Evolutionary conservation across 495 filamentous ascomycete genomes (phyloP).

Genomic region (Trichoderma asperelloides): DNA sequence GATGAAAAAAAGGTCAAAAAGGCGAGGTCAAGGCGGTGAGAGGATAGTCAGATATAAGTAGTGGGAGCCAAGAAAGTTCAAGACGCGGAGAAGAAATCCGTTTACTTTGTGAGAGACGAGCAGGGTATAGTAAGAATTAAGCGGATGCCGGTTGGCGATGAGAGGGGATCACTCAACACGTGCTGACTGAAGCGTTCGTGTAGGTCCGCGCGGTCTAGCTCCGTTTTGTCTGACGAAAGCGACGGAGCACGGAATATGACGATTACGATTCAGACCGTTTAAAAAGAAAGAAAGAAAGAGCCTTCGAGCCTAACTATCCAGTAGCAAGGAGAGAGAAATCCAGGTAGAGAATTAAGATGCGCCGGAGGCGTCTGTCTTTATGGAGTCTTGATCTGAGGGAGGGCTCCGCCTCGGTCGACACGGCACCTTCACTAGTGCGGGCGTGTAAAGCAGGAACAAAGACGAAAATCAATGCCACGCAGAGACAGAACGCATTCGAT

Average conservation of each 20-base stretch:
- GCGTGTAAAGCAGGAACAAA: slow-evolving; percentile 5
- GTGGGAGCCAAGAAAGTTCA: neutral
- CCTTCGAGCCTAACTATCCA: neutral
- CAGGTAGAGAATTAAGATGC: slow-evolving; percentile 3
- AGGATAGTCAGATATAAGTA: neutral
- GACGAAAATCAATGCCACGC: slow-evolving; percentile 8
- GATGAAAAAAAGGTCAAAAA: neutral
- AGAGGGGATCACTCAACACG: slow-evolving; percentile 7
- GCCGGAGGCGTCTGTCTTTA: slow-evolving; percentile 8
- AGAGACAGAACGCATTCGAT: neutral
- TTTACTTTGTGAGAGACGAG: neutral
- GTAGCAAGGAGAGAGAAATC: neutral
- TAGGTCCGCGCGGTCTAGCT: slow-evolving; percentile 5
- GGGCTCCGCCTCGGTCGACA: slow-evolving; percentile 6
- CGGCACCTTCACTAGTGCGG: slow-evolving; percentile 5
- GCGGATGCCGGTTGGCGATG: slow-evolving; percentile 6
- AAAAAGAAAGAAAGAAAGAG: neutral
- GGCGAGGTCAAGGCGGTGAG: neutral
- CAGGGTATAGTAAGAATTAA: slow-evolving; percentile 6
- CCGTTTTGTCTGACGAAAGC: neutral
- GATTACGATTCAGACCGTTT: neutral
- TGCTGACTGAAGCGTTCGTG: slow-evolving; percentile 6
- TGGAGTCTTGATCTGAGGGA: slow-evolving; percentile 7
- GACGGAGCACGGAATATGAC: neutral
- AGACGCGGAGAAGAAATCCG: neutral